Percentiles rank a stretch among this genome's conserved stretches.
Conservation (phyloP, 768 basidiomycete species). For the Pholiota microspora region DNA sequence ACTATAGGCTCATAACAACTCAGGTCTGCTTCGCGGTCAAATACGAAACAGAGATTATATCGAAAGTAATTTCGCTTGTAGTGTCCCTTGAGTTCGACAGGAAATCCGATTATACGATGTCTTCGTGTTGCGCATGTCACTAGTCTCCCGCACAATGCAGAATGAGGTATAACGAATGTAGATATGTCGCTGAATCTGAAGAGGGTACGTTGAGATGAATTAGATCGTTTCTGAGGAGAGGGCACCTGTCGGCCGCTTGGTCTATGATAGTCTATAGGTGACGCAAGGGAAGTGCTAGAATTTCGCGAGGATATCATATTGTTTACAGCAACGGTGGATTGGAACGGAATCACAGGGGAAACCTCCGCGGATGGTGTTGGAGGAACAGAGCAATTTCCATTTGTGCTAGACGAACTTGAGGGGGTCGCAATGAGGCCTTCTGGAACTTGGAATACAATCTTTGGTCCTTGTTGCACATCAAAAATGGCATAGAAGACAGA, state of each 20-base stretch:
- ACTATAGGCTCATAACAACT: constrained; percentile 97
- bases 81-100: constrained; percentile 70
- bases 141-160: constrained; percentile 81
- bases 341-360: constrained; percentile 19
- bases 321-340: constrained; percentile 21
- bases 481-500: constrained; percentile 96
- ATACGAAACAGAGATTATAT: constrained; percentile 96
- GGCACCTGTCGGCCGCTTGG: constrained; percentile 38
- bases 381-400: constrained; percentile 30
- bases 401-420: constrained; percentile 15
- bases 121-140: constrained; percentile 81
- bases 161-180: constrained; percentile 91
- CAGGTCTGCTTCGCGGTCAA: constrained; percentile 85
- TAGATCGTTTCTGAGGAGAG: constrained; percentile 46
- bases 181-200: constrained; percentile 92
- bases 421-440: constrained; percentile 75
- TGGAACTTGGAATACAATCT: constrained; percentile 91
- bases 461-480: constrained; percentile 81
- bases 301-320: constrained; percentile 40
- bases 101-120: constrained; percentile 90
- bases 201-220: constrained; percentile 52
- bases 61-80: constrained; percentile 88
- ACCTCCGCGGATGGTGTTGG: constrained; percentile 38
- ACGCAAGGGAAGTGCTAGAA: constrained; percentile 51
- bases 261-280: constrained; percentile 43